These are phyloP conservation scores for Microcos paniculata DNA, from an alignment of 345 rosid species.

Conservation along the genomic window DNA sequence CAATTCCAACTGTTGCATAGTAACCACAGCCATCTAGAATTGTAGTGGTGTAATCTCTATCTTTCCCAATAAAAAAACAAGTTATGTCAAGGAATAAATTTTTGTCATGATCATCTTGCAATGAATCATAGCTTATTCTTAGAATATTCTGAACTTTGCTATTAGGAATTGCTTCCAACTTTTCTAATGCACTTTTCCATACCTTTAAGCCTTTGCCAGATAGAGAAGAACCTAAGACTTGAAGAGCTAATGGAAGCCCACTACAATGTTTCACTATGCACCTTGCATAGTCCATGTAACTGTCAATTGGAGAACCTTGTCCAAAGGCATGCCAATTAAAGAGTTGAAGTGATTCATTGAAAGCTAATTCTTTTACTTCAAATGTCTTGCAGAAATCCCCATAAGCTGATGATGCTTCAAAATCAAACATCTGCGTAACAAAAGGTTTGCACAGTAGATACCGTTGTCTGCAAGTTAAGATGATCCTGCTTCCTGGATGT, in stretches of 20 bases:
- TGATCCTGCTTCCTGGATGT: neutral
- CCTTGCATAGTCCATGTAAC: conserved; percentile 19
- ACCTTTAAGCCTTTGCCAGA: neutral
- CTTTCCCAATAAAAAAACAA: too few relatives aligned
- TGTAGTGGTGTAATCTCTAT: too few relatives aligned
- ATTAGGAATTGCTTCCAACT: neutral
- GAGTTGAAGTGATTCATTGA: conserved; percentile 31
- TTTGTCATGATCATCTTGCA: too few relatives aligned
- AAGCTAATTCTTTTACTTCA: neutral
- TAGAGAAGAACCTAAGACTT: too few relatives aligned
- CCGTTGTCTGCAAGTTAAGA: neutral
- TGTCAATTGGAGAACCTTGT: conserved; percentile 20
- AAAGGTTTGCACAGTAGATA: neutral
- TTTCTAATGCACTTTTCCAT: conserved; percentile 9
- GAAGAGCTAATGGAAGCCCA: conserved; percentile 42
- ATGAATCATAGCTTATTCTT: too few relatives aligned
- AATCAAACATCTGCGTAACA: neutral
- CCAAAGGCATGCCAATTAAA: conserved; percentile 31
- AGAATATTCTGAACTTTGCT: too few relatives aligned
- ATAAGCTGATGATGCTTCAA: neutral
- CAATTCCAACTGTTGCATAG: neutral
- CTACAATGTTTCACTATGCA: conserved; percentile 25
- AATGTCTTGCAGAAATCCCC: neutral
- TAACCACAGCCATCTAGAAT: too few relatives aligned
- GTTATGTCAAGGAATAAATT: too few relatives aligned